Percentiles rank a stretch among this genome's conserved stretches.
phyloP scores from a whole-genome alignment of 768 basidiomycete genomes.

The Mycena leptocephala region DNA sequence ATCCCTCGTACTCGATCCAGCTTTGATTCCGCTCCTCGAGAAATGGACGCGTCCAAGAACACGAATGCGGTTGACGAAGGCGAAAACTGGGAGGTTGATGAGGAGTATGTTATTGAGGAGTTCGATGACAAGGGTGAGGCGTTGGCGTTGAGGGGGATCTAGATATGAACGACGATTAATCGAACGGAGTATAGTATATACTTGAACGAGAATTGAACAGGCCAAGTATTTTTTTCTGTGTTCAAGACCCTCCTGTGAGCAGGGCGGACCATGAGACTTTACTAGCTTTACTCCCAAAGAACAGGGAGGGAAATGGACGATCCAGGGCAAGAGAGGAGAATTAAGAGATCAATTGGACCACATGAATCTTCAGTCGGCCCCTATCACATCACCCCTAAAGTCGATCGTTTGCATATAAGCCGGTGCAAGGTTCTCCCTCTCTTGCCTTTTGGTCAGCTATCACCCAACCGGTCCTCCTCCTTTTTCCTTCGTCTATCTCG shows the following conservation, averaged over 20 bases:
- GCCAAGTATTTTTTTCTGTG: too few relatives aligned
- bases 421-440: background rate
- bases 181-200: too few relatives aligned
- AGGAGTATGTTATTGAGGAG: constrained; percentile 65
- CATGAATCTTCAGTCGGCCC: too few relatives aligned
- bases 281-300: too few relatives aligned
- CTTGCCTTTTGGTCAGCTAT: background rate
- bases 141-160: constrained; percentile 80
- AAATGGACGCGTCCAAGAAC: background rate
- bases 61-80: constrained; percentile 4
- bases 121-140: constrained; percentile 82
- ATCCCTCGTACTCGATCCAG: constrained; percentile 49
- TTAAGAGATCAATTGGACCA: too few relatives aligned
- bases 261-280: too few relatives aligned
- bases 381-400: background rate
- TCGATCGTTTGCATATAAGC: constrained; percentile 16
- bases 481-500: background rate
- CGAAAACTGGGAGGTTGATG: constrained; percentile 56
- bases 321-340: too few relatives aligned
- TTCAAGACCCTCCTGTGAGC: too few relatives aligned
- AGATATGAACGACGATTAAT: constrained; percentile 64
- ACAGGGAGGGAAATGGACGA: too few relatives aligned
- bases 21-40: background rate
- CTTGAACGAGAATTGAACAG: too few relatives aligned
- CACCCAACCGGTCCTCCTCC: background rate